Evolutionary conservation across 306 rosid genomes (phyloP).

Genomic region (Senna siamea): DNA sequence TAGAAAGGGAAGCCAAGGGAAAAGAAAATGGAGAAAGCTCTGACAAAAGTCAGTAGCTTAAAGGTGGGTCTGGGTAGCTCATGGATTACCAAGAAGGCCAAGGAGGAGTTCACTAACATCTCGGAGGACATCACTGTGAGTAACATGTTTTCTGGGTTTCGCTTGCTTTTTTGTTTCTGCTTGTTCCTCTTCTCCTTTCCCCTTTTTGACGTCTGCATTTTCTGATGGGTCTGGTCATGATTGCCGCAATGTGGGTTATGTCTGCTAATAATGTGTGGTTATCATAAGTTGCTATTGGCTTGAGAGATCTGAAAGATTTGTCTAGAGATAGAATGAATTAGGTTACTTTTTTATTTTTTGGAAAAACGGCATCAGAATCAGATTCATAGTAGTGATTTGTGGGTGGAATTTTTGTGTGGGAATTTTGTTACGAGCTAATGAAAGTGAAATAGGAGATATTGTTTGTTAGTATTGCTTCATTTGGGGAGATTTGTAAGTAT

Average conservation of each 20-base stretch:
- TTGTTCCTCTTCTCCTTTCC: not conserved
- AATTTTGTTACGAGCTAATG: not conserved
- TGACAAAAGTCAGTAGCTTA: constrained; percentile 80
- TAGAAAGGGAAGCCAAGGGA: constrained; percentile 15
- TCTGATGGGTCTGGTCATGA: constrained; percentile 22
- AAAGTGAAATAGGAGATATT: not conserved
- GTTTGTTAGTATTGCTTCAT: not conserved
- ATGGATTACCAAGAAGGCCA: constrained; percentile 94
- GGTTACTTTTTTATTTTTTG: not conserved
- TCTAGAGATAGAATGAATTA: not conserved
- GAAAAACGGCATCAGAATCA: not conserved
- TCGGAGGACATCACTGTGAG: constrained; percentile 77
- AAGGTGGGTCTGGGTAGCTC: constrained; percentile 73
- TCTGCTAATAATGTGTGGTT: constrained; percentile 33
- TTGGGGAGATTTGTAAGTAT: not conserved
- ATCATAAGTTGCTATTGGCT: constrained; percentile 8
- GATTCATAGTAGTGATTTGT: not conserved
- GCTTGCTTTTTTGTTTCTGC: not conserved
- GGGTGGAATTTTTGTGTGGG: not conserved
- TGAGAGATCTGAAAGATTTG: constrained; percentile 50
- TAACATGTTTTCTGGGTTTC: constrained; percentile 16
- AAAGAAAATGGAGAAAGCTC: constrained; percentile 81
- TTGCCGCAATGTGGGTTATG: constrained; percentile 43
- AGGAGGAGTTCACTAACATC: constrained; percentile 82
- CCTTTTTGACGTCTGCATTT: not conserved